Percentiles rank a stretch among this genome's conserved stretches.
Conservation (phyloP, 768 basidiomycete species). For the Boletellus ananas region DNA sequence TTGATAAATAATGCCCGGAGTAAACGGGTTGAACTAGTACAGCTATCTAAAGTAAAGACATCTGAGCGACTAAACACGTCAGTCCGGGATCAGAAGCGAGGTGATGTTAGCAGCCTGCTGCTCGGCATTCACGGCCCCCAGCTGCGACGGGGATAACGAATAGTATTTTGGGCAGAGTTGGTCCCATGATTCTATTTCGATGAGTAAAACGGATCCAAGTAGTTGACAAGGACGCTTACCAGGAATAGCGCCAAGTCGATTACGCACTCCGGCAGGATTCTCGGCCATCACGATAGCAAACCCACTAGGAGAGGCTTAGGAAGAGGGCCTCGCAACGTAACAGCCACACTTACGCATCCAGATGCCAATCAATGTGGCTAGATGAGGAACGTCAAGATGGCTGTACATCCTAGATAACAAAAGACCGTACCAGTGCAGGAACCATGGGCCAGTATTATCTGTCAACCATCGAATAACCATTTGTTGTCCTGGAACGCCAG, state of each 20-base stretch:
- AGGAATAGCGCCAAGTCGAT: constrained; percentile 14
- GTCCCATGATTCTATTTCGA: constrained; percentile 21
- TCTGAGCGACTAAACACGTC: constrained; percentile 16
- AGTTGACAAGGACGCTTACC: constrained; percentile 5
- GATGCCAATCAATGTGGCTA: constrained; percentile 31
- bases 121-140: constrained; percentile 17
- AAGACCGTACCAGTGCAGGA: constrained; percentile 35
- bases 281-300: constrained; percentile 28
- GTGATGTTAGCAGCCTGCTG: constrained; percentile 20
- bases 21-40: no score
- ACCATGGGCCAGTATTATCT: constrained; percentile 62
- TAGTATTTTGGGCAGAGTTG: constrained; percentile 24
- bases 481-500: constrained; percentile 34
- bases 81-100: constrained; percentile 13
- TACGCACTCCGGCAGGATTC: constrained; percentile 15
- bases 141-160: constrained; percentile 16
- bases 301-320: constrained; percentile 12
- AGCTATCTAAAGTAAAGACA: no score
- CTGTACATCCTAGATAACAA: neutral
- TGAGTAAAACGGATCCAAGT: neutral
- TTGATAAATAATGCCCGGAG: no score
- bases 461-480: constrained; percentile 55
- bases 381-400: neutral
- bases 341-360: constrained; percentile 18
- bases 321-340: neutral